These are phyloP conservation scores for Beauveria sp. DNA, from an alignment of 2,329 filamentous ascomycete genomes.

Conservation along the genomic window DNA sequence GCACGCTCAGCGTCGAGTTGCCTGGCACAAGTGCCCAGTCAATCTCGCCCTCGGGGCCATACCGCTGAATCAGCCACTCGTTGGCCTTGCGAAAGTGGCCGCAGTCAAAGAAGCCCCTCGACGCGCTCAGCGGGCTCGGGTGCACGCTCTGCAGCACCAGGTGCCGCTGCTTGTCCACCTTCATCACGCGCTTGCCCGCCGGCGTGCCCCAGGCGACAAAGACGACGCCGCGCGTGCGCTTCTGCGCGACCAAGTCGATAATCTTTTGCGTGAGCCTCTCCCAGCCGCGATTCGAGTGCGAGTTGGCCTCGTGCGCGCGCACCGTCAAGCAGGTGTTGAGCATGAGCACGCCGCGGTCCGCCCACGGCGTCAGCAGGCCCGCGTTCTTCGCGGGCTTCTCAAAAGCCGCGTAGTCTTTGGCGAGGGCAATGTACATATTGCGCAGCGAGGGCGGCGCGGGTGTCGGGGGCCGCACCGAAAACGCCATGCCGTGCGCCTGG, in stretches of 20 bases:
- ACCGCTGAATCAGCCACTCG: slow-evolving; percentile 71
- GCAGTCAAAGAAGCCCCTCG: slow-evolving; percentile 74
- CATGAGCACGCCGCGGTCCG: slow-evolving; percentile 83
- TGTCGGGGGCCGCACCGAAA: slow-evolving; percentile 87
- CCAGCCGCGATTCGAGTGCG: slow-evolving; percentile 82
- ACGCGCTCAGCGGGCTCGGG: slow-evolving; percentile 85
- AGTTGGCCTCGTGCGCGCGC: slow-evolving; percentile 79
- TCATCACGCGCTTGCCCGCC: slow-evolving; percentile 69
- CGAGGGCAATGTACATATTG: slow-evolving; percentile 88
- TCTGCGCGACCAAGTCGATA: slow-evolving; percentile 77
- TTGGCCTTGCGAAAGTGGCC: slow-evolving; percentile 77
- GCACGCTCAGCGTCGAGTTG: slow-evolving; percentile 24
- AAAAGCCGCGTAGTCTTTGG: slow-evolving; percentile 82
- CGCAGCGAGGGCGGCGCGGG: slow-evolving; percentile 80
- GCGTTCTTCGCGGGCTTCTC: slow-evolving; percentile 65
- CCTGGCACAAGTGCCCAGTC: slow-evolving; percentile 64
- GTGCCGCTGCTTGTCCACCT: slow-evolving; percentile 66
- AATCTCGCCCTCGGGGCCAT: slow-evolving; percentile 73
- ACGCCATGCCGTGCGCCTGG: slow-evolving; percentile 93
- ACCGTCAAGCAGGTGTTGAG: slow-evolving; percentile 95
- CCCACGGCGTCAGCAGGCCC: slow-evolving; percentile 87
- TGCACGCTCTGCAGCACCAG: slow-evolving; percentile 81
- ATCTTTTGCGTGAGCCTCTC: slow-evolving; percentile 87
- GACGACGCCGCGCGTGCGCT: slow-evolving; percentile 73
- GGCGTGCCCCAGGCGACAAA: slow-evolving; percentile 92